These are phyloP conservation scores for Fusarium secorum DNA, from an alignment of 2,329 filamentous ascomycete species.

Conservation along the genomic window DNA sequence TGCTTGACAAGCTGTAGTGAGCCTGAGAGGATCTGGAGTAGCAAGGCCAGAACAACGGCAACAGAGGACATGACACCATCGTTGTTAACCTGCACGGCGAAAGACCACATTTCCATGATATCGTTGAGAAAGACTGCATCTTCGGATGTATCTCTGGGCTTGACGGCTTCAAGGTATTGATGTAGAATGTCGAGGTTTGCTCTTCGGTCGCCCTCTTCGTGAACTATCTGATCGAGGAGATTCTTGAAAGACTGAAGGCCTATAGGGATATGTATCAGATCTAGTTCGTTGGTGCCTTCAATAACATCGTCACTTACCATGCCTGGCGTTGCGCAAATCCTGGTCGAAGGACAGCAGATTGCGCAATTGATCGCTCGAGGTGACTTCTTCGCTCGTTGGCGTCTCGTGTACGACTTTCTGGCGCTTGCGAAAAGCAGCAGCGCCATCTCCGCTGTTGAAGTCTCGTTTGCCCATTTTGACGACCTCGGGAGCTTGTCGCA, in stretches of 20 bases:
- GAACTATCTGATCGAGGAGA: slow-evolving; percentile 72
- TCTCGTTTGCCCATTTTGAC: slow-evolving; percentile 57
- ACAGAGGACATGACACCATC: slow-evolving; percentile 83
- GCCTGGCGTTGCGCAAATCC: slow-evolving; percentile 71
- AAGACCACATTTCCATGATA: slow-evolving; percentile 87
- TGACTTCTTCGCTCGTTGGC: slow-evolving; percentile 68
- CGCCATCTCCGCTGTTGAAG: slow-evolving; percentile 51
- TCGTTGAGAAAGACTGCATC: slow-evolving; percentile 74
- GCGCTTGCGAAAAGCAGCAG: slow-evolving; percentile 58
- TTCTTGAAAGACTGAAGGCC: slow-evolving; percentile 74
- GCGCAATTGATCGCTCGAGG: slow-evolving; percentile 71
- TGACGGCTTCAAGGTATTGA: slow-evolving; percentile 70
- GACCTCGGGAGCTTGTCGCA: slow-evolving; percentile 30
- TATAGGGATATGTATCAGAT: slow-evolving; percentile 39
- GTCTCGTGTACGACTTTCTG: slow-evolving; percentile 64
- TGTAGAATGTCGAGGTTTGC: slow-evolving; percentile 66
- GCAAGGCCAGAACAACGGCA: slow-evolving; percentile 79
- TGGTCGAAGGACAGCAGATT: slow-evolving; percentile 75
- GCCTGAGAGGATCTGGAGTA: slow-evolving; percentile 79
- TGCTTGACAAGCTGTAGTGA: slow-evolving; percentile 77
- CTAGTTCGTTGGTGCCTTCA: not conserved
- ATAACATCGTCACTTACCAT: slow-evolving; percentile 57
- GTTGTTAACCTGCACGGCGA: slow-evolving; percentile 79
- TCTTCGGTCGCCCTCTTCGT: slow-evolving; percentile 53
- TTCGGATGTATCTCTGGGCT: slow-evolving; percentile 54